Evolutionary conservation across 2,329 filamentous ascomycete species (phyloP).

Genomic region (Pseudocercospora fuligena): DNA sequence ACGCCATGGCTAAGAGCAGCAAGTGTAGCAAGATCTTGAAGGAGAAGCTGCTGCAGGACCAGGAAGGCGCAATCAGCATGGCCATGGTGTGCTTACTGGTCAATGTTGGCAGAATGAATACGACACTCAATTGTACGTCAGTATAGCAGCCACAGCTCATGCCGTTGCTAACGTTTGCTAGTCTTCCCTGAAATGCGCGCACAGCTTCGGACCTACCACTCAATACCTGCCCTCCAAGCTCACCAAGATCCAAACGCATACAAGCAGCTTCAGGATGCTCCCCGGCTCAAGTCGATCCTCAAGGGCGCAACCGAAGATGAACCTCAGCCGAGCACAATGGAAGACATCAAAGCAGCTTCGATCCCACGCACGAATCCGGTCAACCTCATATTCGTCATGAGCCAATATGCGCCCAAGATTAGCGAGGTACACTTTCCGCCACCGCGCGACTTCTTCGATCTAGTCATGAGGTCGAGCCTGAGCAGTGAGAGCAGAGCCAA

Average conservation of each 20-base stretch:
- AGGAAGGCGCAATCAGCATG: slow-evolving; percentile 93
- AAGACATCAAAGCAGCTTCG: slow-evolving; percentile 72
- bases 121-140: slow-evolving; percentile 86
- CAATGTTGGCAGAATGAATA: slow-evolving; percentile 98
- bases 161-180: slow-evolving; percentile 46
- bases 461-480: slow-evolving; percentile 87
- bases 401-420: slow-evolving; percentile 85
- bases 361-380: slow-evolving; percentile 92
- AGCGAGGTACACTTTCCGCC: slow-evolving; percentile 90
- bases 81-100: slow-evolving; percentile 98
- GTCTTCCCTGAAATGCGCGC: slow-evolving; percentile 99
- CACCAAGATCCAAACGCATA: slow-evolving; percentile 94
- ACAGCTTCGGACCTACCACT: slow-evolving; percentile 95
- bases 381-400: slow-evolving; percentile 94
- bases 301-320: slow-evolving; percentile 95
- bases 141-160: background rate
- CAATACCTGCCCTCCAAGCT: slow-evolving; percentile 93
- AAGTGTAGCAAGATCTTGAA: slow-evolving; percentile 99
- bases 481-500: slow-evolving; percentile 81
- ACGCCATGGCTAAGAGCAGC: slow-evolving; percentile 97
- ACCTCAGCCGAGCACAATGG: slow-evolving; percentile 80
- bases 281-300: slow-evolving; percentile 91
- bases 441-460: slow-evolving; percentile 88
- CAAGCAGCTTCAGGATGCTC: slow-evolving; percentile 96
- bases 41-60: slow-evolving; percentile 92